These are phyloP conservation scores for Cystobasidiopsis lactophilus DNA, from an alignment of 768 basidiomycete genomes.

Conservation along the genomic window DNA sequence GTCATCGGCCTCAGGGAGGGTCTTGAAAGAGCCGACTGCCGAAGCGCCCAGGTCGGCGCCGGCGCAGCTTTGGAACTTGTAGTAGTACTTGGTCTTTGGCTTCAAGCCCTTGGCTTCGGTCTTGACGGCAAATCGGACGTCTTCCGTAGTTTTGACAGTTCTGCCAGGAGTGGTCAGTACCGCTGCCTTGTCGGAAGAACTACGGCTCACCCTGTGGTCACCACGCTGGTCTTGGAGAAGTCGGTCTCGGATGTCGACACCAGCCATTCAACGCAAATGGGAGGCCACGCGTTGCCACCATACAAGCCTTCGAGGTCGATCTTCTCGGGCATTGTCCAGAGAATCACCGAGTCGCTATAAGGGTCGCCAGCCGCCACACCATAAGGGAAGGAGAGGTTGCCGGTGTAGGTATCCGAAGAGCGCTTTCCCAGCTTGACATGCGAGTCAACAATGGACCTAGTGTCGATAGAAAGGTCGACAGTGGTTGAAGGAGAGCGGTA, in stretches of 20 bases:
- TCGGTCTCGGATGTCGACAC: background rate
- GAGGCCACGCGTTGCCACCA: conserved; percentile 3
- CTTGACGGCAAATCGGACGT: conserved; percentile 41
- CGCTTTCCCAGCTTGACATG: background rate
- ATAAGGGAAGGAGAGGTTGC: conserved; percentile 6
- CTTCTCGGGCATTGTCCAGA: conserved; percentile 7
- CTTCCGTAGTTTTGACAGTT: conserved; percentile 33
- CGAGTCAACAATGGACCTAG: background rate
- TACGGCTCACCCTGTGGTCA: background rate
- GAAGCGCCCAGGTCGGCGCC: conserved; percentile 27
- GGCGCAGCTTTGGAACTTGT: conserved; percentile 36
- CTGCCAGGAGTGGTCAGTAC: background rate
- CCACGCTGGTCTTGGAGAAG: background rate
- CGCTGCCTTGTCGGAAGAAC: background rate
- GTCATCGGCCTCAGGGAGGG: conserved; percentile 31
- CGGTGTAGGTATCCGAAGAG: background rate
- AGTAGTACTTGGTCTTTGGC: conserved; percentile 37
- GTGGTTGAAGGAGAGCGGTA: conserved; percentile 1
- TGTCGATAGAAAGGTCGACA: background rate
- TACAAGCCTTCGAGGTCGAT: background rate
- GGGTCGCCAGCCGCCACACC: conserved; percentile 1
- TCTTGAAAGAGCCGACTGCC: conserved; percentile 35
- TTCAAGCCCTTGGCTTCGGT: conserved; percentile 35
- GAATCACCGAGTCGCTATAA: conserved; percentile 1
- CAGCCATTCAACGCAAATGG: conserved; percentile 1